Evolutionary conservation across 2,329 filamentous ascomycete species (phyloP), one percentile per base, ranked within the genome.

Genomic region (Apiospora phragmitis): DNA sequence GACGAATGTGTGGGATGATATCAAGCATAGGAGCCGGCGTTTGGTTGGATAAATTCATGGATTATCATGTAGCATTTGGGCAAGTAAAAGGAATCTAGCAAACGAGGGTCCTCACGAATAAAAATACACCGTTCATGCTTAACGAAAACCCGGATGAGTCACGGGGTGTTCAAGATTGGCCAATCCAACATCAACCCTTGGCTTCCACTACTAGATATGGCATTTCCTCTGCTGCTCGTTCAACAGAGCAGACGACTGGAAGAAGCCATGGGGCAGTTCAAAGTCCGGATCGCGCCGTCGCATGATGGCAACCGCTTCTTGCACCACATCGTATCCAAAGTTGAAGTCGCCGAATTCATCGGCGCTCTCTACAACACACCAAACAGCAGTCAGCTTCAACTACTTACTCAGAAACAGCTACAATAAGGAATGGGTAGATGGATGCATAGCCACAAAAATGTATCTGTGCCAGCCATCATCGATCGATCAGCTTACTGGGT

Each of bases 241-340:
- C 55, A 62, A 12, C 3, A 21, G 18, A n/a, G 32, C 55, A n/a
- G 65, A 41, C 12, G 65, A 43, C 32, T 65, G 24, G 45, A 72
- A 72, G 55, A 72, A 73, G 21, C 26, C 41, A 11, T 14, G 21
- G 24, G 72, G 69, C 45, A 71, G 35, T 62, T 43, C 38, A n/a
- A 71, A 73, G 18, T 35, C 42, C 5, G 67, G 51, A 35, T 72
- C 62, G 21, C 42, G 49, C 29, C 35, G 24, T 32, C 69, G 66
- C 49, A 71, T 68, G 29, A 68, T 29, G n/a, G 66, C 66, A 35
- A 73, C 26, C 5, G 72, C 62, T 5, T 77, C 73, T 49, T 42
- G 67, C 29, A 79, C 68, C 29, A 79, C 68, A 73, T 79, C 76
- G 67, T 78, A 77, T 18, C 76, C 75, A 67, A 77, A 78, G 43